A percentile compares a stretch with the other conserved stretches of the same genome.
Conservation (phyloP, 768 basidiomycete genomes). For the Chiua virens region DNA sequence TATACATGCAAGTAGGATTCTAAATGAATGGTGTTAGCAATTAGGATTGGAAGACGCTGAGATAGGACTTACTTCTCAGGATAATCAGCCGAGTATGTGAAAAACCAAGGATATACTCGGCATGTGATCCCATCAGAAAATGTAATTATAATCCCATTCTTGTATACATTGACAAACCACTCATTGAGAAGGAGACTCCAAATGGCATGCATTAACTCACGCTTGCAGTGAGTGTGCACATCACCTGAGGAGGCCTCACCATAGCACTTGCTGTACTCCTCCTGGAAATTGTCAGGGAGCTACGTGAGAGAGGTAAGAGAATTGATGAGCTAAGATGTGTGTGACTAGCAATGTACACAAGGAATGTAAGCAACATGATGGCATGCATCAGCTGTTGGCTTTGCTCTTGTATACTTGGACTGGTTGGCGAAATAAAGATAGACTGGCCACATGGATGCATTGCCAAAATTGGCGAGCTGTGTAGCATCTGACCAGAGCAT, state of each 20-base stretch:
- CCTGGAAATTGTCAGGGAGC: constrained; percentile 13
- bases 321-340: too few relatives aligned
- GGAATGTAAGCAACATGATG: constrained; percentile 20
- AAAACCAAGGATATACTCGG: background rate
- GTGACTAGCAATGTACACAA: too few relatives aligned
- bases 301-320: background rate
- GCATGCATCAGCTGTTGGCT: constrained; percentile 9
- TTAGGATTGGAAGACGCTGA: too few relatives aligned
- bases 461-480: constrained; percentile 29
- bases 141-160: background rate
- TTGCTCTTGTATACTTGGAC: constrained; percentile 11
- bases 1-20: too few relatives aligned
- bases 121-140: background rate
- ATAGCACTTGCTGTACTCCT: background rate
- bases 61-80: too few relatives aligned
- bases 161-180: background rate
- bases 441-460: constrained; percentile 26
- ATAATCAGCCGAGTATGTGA: constrained; percentile 1
- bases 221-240: background rate
- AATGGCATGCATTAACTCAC: background rate
- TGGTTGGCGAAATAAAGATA: constrained; percentile 23
- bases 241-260: background rate
- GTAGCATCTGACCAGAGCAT: constrained; percentile 30
- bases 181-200: background rate
- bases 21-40: too few relatives aligned